Percentiles rank a stretch among this genome's conserved stretches.
Conservation (phyloP, 495 filamentous ascomycete genomes). For the Clavariopsis aquatica region DNA sequence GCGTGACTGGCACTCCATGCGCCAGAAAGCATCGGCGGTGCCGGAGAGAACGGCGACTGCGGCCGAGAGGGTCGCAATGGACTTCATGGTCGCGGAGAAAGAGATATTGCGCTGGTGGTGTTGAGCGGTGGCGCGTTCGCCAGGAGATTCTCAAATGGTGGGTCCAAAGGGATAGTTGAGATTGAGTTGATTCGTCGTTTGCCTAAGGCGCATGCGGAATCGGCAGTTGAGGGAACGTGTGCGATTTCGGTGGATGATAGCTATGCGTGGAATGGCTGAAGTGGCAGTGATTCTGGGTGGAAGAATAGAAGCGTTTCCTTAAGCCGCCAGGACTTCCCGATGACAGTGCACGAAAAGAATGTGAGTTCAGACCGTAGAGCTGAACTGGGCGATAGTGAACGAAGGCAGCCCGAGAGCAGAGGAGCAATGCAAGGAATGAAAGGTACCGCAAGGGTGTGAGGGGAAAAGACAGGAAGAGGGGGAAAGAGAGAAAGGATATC, state of each 20-base stretch:
- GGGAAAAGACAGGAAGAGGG: slow-evolving; percentile 11
- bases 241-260: neutral
- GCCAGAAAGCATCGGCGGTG: slow-evolving; percentile 72
- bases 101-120: neutral
- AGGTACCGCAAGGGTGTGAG: slow-evolving; percentile 10
- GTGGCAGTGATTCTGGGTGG: neutral
- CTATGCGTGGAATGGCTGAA: neutral
- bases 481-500: slow-evolving; percentile 14
- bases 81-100: slow-evolving; percentile 23
- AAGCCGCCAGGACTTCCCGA: slow-evolving; percentile 31
- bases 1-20: slow-evolving; percentile 73
- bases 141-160: neutral
- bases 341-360: slow-evolving; percentile 22
- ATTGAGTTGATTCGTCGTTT: neutral
- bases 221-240: neutral
- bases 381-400: slow-evolving; percentile 2
- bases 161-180: neutral
- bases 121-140: neutral
- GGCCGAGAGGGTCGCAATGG: slow-evolving; percentile 11
- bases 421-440: slow-evolving; percentile 22
- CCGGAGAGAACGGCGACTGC: slow-evolving; percentile 23
- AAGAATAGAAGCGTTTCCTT: slow-evolving; percentile 1
- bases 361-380: slow-evolving; percentile 13
- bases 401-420: neutral
- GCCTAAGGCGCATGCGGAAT: neutral